Evolutionary conservation across 2,329 filamentous ascomycete species (phyloP).

Genomic region (Phyllachora maydis): DNA sequence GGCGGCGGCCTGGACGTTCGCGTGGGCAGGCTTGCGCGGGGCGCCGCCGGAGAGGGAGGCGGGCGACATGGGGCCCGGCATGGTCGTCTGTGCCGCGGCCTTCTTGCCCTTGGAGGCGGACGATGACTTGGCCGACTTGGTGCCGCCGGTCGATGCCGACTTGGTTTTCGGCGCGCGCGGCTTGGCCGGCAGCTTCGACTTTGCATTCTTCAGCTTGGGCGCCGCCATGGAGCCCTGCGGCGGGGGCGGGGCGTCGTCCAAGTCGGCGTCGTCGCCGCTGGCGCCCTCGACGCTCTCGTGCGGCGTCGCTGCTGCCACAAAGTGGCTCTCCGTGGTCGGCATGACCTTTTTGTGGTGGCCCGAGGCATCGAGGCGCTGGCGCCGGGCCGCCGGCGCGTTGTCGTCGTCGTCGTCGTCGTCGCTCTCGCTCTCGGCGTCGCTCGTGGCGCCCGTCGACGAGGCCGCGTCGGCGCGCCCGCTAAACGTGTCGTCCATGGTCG

Average conservation of each 20-base stretch:
- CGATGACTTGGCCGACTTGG: conserved; percentile 17
- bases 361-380: conserved; percentile 29
- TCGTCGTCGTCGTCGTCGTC: conserved; percentile 42
- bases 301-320: too few species aligned
- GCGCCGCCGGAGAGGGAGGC: conserved; percentile 49
- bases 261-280: conserved; percentile 40
- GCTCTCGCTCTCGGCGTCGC: conserved; percentile 51
- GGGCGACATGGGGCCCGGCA: conserved; percentile 33
- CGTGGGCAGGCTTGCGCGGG: conserved; percentile 56
- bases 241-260: too few species aligned
- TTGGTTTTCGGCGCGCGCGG: conserved; percentile 21
- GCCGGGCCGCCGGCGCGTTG: too few species aligned
- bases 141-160: too few species aligned
- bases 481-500: conserved; percentile 81
- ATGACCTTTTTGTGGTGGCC: conserved; percentile 24
- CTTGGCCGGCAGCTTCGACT: conserved; percentile 17
- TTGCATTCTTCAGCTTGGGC: conserved; percentile 17
- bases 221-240: conserved; percentile 16
- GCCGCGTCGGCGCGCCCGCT: conserved; percentile 73
- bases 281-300: conserved; percentile 14
- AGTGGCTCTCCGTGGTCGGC: conserved; percentile 29
- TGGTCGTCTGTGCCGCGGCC: conserved; percentile 14
- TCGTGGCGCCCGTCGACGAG: conserved; percentile 71
- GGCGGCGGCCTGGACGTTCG: conserved; percentile 29
- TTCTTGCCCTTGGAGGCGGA: conserved; percentile 38